A percentile compares a stretch with the other conserved stretches of the same genome.
phyloP scores from a whole-genome alignment of 169 alveolate genomes.

The Eimeria maxima region DNA sequence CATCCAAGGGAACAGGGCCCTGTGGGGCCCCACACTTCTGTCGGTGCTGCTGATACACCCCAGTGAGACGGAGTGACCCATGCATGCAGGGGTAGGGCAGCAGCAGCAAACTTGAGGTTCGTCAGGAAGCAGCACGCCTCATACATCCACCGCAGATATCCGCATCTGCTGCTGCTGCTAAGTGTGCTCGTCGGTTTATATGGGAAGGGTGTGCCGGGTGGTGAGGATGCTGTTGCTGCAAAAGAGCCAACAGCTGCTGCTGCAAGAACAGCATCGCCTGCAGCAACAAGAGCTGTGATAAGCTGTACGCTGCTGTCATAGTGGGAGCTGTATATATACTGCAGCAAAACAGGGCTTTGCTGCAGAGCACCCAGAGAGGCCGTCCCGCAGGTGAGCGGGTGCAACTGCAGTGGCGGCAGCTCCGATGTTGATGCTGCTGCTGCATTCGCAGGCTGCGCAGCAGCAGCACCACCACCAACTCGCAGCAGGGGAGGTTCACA shows the following conservation, averaged over 20 bases:
- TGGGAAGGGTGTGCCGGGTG: background rate
- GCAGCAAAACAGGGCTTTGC: constrained; percentile 42
- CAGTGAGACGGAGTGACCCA: constrained; percentile 52
- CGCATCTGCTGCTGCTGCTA: constrained; percentile 37
- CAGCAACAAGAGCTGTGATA: background rate
- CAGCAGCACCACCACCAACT: constrained; percentile 21
- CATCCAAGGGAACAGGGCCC: constrained; percentile 46
- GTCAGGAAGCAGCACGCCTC: constrained; percentile 27
- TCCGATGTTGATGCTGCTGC: no score
- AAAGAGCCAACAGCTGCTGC: constrained; percentile 26
- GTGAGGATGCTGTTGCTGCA: background rate
- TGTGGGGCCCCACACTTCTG: background rate
- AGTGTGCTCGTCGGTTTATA: background rate
- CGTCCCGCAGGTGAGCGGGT: constrained; percentile 21
- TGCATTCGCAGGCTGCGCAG: background rate
- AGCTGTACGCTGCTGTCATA: constrained; percentile 40
- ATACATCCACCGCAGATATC: background rate
- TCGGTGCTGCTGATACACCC: background rate
- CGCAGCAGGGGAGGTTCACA: background rate
- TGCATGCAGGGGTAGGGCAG: constrained; percentile 60
- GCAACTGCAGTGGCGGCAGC: background rate
- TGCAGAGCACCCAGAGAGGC: background rate
- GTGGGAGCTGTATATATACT: constrained; percentile 44
- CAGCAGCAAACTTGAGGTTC: constrained; percentile 39
- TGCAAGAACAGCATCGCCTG: constrained; percentile 4